Evolutionary conservation across 257 asterid species (phyloP), one percentile per base, ranked within the genome.

Genomic region (Anisodus tanguticus): DNA sequence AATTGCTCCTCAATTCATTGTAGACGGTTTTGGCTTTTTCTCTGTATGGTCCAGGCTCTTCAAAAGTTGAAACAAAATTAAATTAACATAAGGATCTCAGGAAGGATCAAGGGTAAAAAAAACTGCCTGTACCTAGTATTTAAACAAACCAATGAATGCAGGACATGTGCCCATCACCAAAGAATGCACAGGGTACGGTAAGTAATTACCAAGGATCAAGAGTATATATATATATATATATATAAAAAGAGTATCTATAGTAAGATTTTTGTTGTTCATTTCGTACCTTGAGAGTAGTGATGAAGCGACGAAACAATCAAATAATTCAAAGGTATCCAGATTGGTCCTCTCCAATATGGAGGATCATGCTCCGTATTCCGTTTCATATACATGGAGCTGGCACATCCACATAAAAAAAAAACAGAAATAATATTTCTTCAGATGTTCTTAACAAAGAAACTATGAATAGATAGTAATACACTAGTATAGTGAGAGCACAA

Each of bases 251-350:
- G 54, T 69, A 69, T 41, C 54, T 70, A 70, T 17, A 41, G 59
- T 57, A 60, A 79, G 47, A 79, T 12, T 79, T 79, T 35, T 55
- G 16, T 57, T 15, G 71, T 43, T 81, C 58, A 41, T 49, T 35
- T 41, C 16, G 45, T 90, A 97, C 99, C 98, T 89, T 88, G 85
- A n/a, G 98, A 92, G 87, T 93, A 97, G 87, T 93, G 88, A 83
- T 93, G 89, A 71, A 97, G 97, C 9, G 99, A 90, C 4, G 98
- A 94, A 79, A 97, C 98, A 88, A 94, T 90, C 97, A 92, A 68
- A 78, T 97, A 97, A 88, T 97, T 97, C 93, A 97, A 93, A 91
- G 95, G 95, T 95, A 97, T 97, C 99, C 98, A 97, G 82, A 97
- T 92, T 63, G 98, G 92, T 47, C 99, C 99, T 89, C 99, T 95